Percentiles rank a stretch among this genome's conserved stretches.
Evolutionary conservation across 331 rosid species (phyloP).

Genomic region (Cucumis variabilis): DNA sequence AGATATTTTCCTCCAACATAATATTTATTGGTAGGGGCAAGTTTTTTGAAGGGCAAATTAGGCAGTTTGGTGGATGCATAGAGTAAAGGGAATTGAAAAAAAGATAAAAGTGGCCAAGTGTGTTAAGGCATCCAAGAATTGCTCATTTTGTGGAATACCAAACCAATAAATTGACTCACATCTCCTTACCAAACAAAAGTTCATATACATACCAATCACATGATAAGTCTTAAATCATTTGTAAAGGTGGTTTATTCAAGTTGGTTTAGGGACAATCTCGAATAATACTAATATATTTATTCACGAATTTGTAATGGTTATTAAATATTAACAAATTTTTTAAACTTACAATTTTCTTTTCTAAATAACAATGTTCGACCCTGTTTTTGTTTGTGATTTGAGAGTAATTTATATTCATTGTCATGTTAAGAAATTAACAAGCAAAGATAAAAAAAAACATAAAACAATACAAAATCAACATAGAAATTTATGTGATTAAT

Average conservation of each 20-base stretch:
- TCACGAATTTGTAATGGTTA: not conserved
- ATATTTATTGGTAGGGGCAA: no score
- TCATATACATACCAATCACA: not conserved
- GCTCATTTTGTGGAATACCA: not conserved
- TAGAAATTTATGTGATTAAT: no score
- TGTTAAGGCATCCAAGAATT: constrained; percentile 6
- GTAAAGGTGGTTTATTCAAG: not conserved
- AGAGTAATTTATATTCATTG: no score
- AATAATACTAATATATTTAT: not conserved
- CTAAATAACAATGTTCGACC: no score
- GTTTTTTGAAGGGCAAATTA: not conserved
- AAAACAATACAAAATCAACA: no score
- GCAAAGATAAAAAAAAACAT: no score
- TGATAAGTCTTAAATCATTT: not conserved
- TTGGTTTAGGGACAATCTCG: not conserved
- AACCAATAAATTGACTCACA: not conserved
- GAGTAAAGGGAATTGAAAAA: not conserved
- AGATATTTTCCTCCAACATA: no score
- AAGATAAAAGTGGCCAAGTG: not conserved
- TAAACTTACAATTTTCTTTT: not conserved
- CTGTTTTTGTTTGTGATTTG: no score
- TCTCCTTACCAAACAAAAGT: not conserved
- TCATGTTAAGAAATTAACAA: no score
- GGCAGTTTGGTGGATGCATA: not conserved
- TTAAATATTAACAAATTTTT: not conserved